These are phyloP conservation scores for Elsinoe australis DNA, from an alignment of 2,329 filamentous ascomycete genomes.

Conservation along the genomic window DNA sequence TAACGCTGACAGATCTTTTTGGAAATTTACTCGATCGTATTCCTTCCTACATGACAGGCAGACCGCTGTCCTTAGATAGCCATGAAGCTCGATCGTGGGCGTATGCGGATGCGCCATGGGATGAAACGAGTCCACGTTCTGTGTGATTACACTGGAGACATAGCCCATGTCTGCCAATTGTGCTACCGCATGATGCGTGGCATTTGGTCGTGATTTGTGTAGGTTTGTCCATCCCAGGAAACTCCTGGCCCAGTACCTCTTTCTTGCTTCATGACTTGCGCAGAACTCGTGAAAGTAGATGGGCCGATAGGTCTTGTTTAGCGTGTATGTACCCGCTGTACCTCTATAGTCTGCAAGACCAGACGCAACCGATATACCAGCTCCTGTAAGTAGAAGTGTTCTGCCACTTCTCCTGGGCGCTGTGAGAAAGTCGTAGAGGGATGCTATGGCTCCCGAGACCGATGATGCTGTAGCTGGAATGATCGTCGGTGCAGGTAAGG, in stretches of 20 bases:
- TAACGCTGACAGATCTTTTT: constrained; percentile 63
- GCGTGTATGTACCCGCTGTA: constrained; percentile 78
- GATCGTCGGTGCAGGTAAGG: constrained; percentile 66
- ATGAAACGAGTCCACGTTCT: constrained; percentile 97
- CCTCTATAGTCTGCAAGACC: constrained; percentile 91
- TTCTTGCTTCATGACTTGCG: constrained; percentile 69
- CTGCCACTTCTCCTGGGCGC: constrained; percentile 42
- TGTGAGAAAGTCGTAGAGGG: constrained; percentile 68
- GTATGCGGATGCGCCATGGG: constrained; percentile 63
- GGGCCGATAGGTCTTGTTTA: constrained; percentile 83
- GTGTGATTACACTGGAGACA: constrained; percentile 73
- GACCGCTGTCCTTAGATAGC: constrained; percentile 72
- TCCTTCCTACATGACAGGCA: constrained; percentile 72
- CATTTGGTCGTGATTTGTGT: constrained; percentile 69
- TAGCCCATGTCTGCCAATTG: constrained; percentile 65
- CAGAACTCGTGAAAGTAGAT: constrained; percentile 92
- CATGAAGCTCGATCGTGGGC: constrained; percentile 78
- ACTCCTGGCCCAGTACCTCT: constrained; percentile 91
- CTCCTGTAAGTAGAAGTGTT: constrained; percentile 67
- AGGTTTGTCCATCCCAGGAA: constrained; percentile 88
- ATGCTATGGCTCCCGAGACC: constrained; percentile 63
- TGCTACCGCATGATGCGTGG: constrained; percentile 67
- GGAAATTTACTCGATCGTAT: constrained; percentile 65
- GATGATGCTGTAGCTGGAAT: constrained; percentile 65
- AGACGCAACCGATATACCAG: constrained; percentile 87